phyloP scores from a whole-genome alignment of 805 yeast species.

The Cyberlindnera nakhonratchasimensis region DNA sequence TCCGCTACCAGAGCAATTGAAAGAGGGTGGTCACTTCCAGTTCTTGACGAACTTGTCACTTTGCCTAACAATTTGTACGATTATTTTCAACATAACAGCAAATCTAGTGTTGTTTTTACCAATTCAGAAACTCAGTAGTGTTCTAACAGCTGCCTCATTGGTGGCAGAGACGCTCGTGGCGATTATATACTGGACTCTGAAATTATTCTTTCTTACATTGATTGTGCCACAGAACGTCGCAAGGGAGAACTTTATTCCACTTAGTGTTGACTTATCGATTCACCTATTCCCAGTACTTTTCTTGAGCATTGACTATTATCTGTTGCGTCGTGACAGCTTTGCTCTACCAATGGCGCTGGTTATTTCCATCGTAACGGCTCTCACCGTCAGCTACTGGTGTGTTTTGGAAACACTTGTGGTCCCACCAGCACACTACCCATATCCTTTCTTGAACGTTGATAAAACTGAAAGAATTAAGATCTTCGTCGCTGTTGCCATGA shows the following conservation, averaged over 20 bases:
- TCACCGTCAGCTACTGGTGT: conserved; percentile 51
- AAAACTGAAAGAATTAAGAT: conserved; percentile 43
- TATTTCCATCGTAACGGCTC: conserved; percentile 33
- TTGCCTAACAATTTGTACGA: conserved; percentile 40
- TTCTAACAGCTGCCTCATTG: conserved; percentile 46
- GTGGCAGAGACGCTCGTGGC: conserved; percentile 61
- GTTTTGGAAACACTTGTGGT: conserved; percentile 47
- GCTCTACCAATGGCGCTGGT: conserved; percentile 35
- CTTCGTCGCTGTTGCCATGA: conserved; percentile 42
- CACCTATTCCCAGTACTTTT: conserved; percentile 57
- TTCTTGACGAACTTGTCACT: conserved; percentile 69
- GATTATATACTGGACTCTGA: conserved; percentile 64
- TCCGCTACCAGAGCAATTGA: conserved; percentile 46
- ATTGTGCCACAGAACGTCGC: conserved; percentile 37
- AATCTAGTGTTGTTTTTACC: conserved; percentile 30
- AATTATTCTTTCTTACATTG: conserved; percentile 46
- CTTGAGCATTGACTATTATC: conserved; percentile 51
- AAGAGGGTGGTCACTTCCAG: conserved; percentile 64
- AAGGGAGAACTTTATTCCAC: conserved; percentile 38
- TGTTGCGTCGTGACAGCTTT: conserved; percentile 47
- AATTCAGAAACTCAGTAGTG: conserved; percentile 5
- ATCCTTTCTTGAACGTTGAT: conserved; percentile 59
- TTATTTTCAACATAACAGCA: conserved; percentile 36
- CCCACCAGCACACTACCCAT: conserved; percentile 54
- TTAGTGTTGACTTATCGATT: conserved; percentile 50